A percentile compares a stretch with the other conserved stretches of the same genome.
phyloP scores from a whole-genome alignment of 1,139 yeast genomes.

The Suhomyces bokatorum region DNA sequence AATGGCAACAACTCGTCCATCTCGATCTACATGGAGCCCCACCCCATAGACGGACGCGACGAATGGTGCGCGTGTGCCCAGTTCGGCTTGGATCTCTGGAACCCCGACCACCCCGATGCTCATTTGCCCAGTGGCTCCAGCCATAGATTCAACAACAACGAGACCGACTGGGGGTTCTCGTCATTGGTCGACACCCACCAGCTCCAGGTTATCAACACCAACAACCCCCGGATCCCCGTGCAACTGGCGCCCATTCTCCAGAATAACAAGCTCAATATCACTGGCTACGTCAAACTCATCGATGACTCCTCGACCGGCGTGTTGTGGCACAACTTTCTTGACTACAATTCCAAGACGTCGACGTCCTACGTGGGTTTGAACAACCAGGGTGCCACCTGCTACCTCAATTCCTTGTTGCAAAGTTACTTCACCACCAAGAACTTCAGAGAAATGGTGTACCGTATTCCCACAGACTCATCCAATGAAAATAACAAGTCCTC shows the following conservation, averaged over 20 bases:
- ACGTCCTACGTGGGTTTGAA: slow-evolving; percentile 93
- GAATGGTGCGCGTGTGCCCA: slow-evolving; percentile 90
- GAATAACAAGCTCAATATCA: slow-evolving; percentile 62
- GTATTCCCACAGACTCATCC: slow-evolving; percentile 64
- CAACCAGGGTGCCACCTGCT: slow-evolving; percentile 98
- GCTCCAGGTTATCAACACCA: slow-evolving; percentile 29
- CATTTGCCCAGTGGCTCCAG: slow-evolving; percentile 68
- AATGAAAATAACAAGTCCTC: slow-evolving; percentile 23
- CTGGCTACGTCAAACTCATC: slow-evolving; percentile 74
- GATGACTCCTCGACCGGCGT: slow-evolving; percentile 91
- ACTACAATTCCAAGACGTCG: slow-evolving; percentile 82
- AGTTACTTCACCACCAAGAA: slow-evolving; percentile 83
- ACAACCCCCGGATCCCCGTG: slow-evolving; percentile 17
- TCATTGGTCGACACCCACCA: slow-evolving; percentile 64
- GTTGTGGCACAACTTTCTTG: slow-evolving; percentile 82
- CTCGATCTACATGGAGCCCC: slow-evolving; percentile 67
- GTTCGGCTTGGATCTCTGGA: slow-evolving; percentile 83
- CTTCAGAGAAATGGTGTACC: slow-evolving; percentile 83
- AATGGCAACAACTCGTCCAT: slow-evolving; percentile 49
- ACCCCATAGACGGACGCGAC: slow-evolving; percentile 39
- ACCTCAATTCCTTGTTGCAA: slow-evolving; percentile 86
- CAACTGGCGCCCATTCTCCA: slow-evolving; percentile 47
- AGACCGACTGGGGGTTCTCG: slow-evolving; percentile 96
- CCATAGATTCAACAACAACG: slow-evolving; percentile 75
- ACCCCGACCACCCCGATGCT: slow-evolving; percentile 66